phyloP scores from a whole-genome alignment of 2,329 filamentous ascomycete genomes.

The Pseudogymnoascus sp. region DNA sequence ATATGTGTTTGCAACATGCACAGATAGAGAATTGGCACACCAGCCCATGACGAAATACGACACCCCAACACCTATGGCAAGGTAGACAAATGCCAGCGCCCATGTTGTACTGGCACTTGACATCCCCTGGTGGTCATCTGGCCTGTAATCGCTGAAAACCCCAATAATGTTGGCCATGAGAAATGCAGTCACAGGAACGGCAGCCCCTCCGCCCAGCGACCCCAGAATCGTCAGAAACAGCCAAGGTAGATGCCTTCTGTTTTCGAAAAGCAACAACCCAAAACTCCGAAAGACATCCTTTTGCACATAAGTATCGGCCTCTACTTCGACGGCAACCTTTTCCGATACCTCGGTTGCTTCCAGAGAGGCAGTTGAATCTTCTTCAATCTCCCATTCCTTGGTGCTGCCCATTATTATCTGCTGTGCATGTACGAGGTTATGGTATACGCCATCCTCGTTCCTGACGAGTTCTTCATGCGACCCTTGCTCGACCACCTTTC shows the following conservation, averaged over 20 bases:
- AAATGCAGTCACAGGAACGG: constrained; percentile 45
- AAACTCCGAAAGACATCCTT: constrained; percentile 45
- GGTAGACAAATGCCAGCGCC: constrained; percentile 57
- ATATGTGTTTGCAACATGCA: constrained; percentile 32
- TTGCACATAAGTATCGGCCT: constrained; percentile 27
- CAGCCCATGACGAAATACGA: constrained; percentile 46
- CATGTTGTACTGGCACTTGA: constrained; percentile 32
- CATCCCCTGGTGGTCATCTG: constrained; percentile 17
- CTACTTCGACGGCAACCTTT: constrained; percentile 16
- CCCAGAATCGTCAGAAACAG: constrained; percentile 45
- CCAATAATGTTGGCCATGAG: constrained; percentile 48
- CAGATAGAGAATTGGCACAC: constrained; percentile 34
- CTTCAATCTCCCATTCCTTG: constrained; percentile 18
- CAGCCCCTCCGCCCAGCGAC: constrained; percentile 29
- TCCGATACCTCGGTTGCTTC: constrained; percentile 30
- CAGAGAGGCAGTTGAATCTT: constrained; percentile 28
- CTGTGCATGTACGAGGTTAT: constrained; percentile 58
- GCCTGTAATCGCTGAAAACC: constrained; percentile 34
- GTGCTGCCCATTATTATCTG: constrained; percentile 44
- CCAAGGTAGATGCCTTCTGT: constrained; percentile 42
- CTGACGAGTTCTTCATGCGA: constrained; percentile 65
- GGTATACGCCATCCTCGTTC: constrained; percentile 56
- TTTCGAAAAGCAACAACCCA: constrained; percentile 50
- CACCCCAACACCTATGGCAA: constrained; percentile 46
- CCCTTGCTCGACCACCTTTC: constrained; percentile 64